Percentiles rank a stretch among this genome's conserved stretches.
Conservation (phyloP, 2,329 filamentous ascomycete species). For the Cladosporium velox region DNA sequence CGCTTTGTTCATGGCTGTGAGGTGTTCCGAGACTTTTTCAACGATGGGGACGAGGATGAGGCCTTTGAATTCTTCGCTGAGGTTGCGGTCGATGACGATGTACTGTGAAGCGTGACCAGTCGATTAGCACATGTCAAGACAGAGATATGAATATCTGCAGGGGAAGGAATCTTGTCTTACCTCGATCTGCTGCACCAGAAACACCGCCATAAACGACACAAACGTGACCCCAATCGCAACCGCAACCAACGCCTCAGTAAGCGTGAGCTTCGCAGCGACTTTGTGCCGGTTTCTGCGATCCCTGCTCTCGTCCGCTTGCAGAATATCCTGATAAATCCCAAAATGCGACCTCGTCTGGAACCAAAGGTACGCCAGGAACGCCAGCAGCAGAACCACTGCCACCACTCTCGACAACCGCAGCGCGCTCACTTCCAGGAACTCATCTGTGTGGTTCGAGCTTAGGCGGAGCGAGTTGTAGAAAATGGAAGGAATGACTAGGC, state of each 20-base stretch:
- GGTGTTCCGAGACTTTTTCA: conserved; percentile 82
- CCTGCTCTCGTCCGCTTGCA: conserved; percentile 68
- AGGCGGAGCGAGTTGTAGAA: conserved; percentile 54
- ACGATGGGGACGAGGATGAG: conserved; percentile 79
- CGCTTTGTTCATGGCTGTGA: conserved; percentile 81
- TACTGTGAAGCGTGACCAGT: conserved; percentile 28
- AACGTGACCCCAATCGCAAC: conserved; percentile 65
- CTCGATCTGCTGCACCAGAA: conserved; percentile 72
- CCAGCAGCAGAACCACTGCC: conserved; percentile 68
- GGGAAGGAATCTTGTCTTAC: background rate
- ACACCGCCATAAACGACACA: conserved; percentile 74
- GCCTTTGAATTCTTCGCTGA: conserved; percentile 64
- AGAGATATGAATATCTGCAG: background rate
- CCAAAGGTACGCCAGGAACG: conserved; percentile 63
- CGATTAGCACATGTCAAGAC: background rate
- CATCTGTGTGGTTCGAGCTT: background rate
- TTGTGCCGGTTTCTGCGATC: conserved; percentile 63
- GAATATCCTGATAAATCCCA: conserved; percentile 73
- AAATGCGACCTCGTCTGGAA: conserved; percentile 78
- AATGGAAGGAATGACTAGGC: conserved; percentile 50
- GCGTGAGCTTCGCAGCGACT: conserved; percentile 67
- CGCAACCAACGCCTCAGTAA: conserved; percentile 70
- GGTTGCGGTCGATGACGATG: conserved; percentile 53
- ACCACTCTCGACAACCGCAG: conserved; percentile 70
- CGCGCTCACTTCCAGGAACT: conserved; percentile 52